Base-by-base conservation (phyloP, 2,329 filamentous ascomycete genomes). In the Aureobasidium mangrovei region DNA sequence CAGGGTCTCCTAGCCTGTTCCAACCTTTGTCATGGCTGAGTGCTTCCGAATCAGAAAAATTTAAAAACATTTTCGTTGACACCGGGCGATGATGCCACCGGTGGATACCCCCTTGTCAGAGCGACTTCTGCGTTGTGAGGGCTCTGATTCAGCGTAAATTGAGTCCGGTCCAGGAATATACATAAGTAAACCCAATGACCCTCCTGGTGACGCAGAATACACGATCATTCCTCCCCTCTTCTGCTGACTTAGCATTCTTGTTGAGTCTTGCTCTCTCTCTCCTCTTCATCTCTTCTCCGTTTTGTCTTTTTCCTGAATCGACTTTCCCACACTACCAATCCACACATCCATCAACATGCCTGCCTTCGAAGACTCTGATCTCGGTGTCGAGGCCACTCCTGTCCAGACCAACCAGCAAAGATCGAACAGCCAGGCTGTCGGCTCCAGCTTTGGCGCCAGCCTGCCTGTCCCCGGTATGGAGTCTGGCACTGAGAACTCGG, bases 361-460 rank as follows among this genome's bases (percentile, higher is more conserved):
- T 72, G 71, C 73, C 60, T 80, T 78, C 63, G 79, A 83, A 58
- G 79, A 84, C 59, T 69, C 73, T 58, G 79, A 82, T 61, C 73
- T 81, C 58, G 72, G 67, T 54, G 71, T 72, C 40, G 66, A 75
- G 32, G 59, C 70, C 62, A 60, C 59, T 56, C 54, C 59, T 65
- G 28, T 40, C 39, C 55, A 68, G 71, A 57, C 64, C 64, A 59
- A 71, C 70, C 63, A 55, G 60, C 57, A 56, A 43, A 60, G 57
- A 52, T 52, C 58, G 18, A 54, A 57, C 42, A 57, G 55, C 53
- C 49, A 58, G 42, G 62, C 67, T 31, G 62, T 64, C 18, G 61
- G 60, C 40, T 63, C 70, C 55, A 67, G 60, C 58, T 63, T 64
- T 44, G 64, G 63, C 54, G 60, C 61, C 55, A 62, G 57, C 48